phyloP scores from a whole-genome alignment of 1,284 basidiomycete genomes.

The Heterobasidion annosum region DNA sequence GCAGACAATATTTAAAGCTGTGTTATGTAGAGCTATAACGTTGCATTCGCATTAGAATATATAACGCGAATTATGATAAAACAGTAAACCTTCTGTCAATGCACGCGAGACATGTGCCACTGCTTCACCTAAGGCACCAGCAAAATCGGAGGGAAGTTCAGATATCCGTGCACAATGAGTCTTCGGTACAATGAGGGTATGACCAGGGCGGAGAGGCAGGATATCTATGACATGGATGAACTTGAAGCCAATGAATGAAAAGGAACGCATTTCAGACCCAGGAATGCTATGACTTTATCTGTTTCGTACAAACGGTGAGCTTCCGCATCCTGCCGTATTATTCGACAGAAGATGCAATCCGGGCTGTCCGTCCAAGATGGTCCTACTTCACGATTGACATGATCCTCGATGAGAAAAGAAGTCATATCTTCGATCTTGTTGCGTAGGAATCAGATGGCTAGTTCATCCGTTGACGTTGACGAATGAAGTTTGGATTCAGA shows the following conservation, averaged over 20 bases:
- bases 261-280: conserved; percentile 32
- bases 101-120: conserved; percentile 55
- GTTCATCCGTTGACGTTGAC: too few relatives aligned
- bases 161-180: conserved; percentile 50
- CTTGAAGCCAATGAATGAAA: conserved; percentile 2
- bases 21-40: conserved; percentile 47
- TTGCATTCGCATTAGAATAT: neutral
- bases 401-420: conserved; percentile 63
- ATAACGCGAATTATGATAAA: neutral
- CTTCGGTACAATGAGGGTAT: conserved; percentile 64
- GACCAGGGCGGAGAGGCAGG: conserved; percentile 57
- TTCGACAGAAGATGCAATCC: conserved; percentile 56
- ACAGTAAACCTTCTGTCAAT: conserved; percentile 42
- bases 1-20: conserved; percentile 64
- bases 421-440: conserved; percentile 35
- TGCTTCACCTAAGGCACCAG: conserved; percentile 47
- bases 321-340: conserved; percentile 37
- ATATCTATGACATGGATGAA: conserved; percentile 39
- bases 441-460: too few relatives aligned
- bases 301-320: conserved; percentile 53
- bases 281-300: conserved; percentile 57
- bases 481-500: too few relatives aligned
- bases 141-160: conserved; percentile 53
- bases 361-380: conserved; percentile 35
- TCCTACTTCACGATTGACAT: conserved; percentile 34